Evolutionary conservation across 257 asterid genomes (phyloP).

Genomic region (Solanum etuberosum): DNA sequence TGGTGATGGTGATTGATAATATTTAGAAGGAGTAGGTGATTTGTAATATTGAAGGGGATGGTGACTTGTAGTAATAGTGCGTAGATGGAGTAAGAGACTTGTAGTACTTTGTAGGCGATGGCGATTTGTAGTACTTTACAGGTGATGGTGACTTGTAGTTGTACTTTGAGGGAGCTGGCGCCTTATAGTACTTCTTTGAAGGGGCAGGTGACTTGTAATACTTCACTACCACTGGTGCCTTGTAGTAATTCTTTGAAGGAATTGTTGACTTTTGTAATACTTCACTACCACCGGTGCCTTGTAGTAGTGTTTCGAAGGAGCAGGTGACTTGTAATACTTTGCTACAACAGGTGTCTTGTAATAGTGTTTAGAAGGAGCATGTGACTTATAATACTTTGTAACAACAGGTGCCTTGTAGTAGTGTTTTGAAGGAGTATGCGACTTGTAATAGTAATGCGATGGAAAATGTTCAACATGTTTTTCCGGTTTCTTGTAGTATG

Average conservation of each 20-base stretch:
- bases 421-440: neutral
- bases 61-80: no score
- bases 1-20: neutral
- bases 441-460: neutral
- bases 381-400: no score
- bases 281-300: neutral
- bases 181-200: neutral
- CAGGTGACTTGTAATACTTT: neutral
- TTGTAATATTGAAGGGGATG: neutral
- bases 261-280: no score
- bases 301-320: neutral
- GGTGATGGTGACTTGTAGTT: neutral
- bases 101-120: neutral
- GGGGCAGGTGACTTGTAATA: neutral
- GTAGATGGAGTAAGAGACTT: neutral
- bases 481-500: neutral
- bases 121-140: neutral
- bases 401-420: no score
- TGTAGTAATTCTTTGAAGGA: no score
- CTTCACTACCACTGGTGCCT: no score
- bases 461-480: neutral
- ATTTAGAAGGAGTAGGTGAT: neutral
- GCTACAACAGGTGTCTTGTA: no score
- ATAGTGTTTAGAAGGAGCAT: no score
- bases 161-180: neutral